phyloP scores from a whole-genome alignment of 2,329 filamentous ascomycete genomes.

The Aureobasidium sp. region DNA sequence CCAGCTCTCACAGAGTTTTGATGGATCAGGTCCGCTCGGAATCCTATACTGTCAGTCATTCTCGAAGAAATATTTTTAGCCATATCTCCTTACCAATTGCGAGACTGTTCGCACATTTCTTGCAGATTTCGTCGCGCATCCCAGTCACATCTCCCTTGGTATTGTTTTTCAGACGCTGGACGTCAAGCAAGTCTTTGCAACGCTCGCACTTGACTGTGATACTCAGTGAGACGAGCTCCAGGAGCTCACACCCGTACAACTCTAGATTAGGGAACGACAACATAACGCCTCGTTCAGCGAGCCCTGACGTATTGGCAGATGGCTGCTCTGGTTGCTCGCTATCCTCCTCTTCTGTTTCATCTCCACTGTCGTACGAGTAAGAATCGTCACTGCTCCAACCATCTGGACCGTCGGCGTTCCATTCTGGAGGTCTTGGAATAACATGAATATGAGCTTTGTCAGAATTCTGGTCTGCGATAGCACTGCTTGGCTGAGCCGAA shows the following conservation, averaged over 20 bases:
- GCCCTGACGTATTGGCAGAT: slow-evolving; percentile 31
- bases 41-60: slow-evolving; percentile 20
- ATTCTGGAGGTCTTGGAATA: slow-evolving; percentile 71
- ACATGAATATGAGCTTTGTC: slow-evolving; percentile 60
- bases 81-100: slow-evolving; percentile 32
- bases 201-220: slow-evolving; percentile 70
- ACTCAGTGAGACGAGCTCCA: slow-evolving; percentile 59
- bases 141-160: slow-evolving; percentile 32
- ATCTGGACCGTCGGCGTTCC: slow-evolving; percentile 37
- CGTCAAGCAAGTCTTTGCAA: slow-evolving; percentile 65
- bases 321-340: slow-evolving; percentile 25
- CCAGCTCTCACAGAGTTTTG: slow-evolving; percentile 65
- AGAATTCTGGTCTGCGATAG: slow-evolving; percentile 14
- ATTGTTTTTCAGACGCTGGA: slow-evolving; percentile 56
- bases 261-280: slow-evolving; percentile 72
- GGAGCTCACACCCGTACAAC: slow-evolving; percentile 66
- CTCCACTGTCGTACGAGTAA: slow-evolving; percentile 40
- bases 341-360: slow-evolving; percentile 40
- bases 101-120: slow-evolving; percentile 46
- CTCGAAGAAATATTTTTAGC: background rate
- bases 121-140: slow-evolving; percentile 42
- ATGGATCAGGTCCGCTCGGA: slow-evolving; percentile 62
- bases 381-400: slow-evolving; percentile 31
- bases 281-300: slow-evolving; percentile 60
- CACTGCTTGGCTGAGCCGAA: background rate